Evolutionary conservation across 495 filamentous ascomycete genomes (phyloP), one percentile per base, ranked within the genome.

Genomic region (Penicillium chermesinum): DNA sequence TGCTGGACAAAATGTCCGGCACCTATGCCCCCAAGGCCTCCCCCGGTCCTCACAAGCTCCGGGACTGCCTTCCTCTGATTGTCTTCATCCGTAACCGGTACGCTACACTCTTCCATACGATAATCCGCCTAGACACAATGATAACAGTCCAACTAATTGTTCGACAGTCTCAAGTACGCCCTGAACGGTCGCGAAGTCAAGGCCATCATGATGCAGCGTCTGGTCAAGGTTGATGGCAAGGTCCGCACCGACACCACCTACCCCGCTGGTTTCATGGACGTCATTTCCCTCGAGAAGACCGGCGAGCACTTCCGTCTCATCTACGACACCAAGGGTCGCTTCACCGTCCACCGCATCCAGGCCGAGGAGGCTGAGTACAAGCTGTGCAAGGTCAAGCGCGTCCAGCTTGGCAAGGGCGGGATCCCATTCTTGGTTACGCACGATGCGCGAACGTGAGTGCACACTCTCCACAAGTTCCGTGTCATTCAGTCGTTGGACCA

Each of bases 401-500:
- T 97, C 36, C 94, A 98, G 80, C 84, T 98, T 63, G 94, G 93
- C 81, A 89, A 88, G 73, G 94, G 93, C 77, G 93, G 91, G 77
- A 93, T 98, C 82, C 93, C 93, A 88, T 97, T 95, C 88, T 95
- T 96, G 87, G 93, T 97, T 87, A 97, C 94, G 88, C 94, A 97
- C 84, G 93, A 98, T 89, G 93, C 94, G 77, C 84, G 93, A 88
- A 98, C 94, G 91, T 96, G 77, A 93, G 91, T 87, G 72, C 83
- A 82, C 55, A 58, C 70, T 68, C 68, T 69, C 64, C 57, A 58
- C 49, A 79, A 86, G 75, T 82, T 83, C 81, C 79, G 85, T 81
- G 86, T 91, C 89, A 88, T 85, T 95, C 89, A 95, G 89, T 83
- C 89, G 89, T 95, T 94, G 89, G 89, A 89, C 87, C 88, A 93